Base-by-base conservation (phyloP, 2,329 filamentous ascomycete genomes). In the Zelopaecilomyces penicillatus region DNA sequence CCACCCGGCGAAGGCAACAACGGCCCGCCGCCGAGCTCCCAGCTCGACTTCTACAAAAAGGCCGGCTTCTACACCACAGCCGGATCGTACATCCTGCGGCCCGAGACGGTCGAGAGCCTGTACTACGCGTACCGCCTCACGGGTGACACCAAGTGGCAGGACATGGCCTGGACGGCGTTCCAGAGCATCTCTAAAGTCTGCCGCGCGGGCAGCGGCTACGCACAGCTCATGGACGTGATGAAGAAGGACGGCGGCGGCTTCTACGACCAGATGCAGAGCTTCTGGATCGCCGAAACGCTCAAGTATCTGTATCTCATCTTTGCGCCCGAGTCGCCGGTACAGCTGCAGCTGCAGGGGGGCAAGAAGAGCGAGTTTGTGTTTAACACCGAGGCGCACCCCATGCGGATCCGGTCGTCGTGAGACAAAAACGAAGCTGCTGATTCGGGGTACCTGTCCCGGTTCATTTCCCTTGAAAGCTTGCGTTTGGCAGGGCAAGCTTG, bases 101-200 rank as follows among this genome's bases (percentile, higher is more conserved):
- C 87, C 1, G 88, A 93, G 65, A 85, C 89, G 5, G 74, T 93
- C 30, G 87, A 95, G 66, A 85, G 79, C 52, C 83, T 83, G 62
- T 95, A 94, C 73, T 91, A 95, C 62, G 87, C 88, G 2, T 94
- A 86, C 69, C 80, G 87, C 41, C 76, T 83, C 1, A 94, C 88
- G 0, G 82, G 83, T 5, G 75, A 91, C 49, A 54, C 67, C 32
- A 83, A 79, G 66, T 95, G 90, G 64, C 84, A 86, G 61, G 82
- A 90, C 49, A 89, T 85, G 83, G 83, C 83, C 5, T 95, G 87
- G 86, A 77, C 83, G 39, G 87, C 80, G 0, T 93, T 91, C 62
- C 57, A 75, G 34, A 74, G 74, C 28, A 83, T 94, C 58, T 82
- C 82, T 54, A 61, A 63, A 30, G 83, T 77, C 11, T 82, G 80